Percentiles rank a stretch among this genome's conserved stretches.
Evolutionary conservation across 768 basidiomycete species (phyloP).

Genomic region (Mycena haematopus): DNA sequence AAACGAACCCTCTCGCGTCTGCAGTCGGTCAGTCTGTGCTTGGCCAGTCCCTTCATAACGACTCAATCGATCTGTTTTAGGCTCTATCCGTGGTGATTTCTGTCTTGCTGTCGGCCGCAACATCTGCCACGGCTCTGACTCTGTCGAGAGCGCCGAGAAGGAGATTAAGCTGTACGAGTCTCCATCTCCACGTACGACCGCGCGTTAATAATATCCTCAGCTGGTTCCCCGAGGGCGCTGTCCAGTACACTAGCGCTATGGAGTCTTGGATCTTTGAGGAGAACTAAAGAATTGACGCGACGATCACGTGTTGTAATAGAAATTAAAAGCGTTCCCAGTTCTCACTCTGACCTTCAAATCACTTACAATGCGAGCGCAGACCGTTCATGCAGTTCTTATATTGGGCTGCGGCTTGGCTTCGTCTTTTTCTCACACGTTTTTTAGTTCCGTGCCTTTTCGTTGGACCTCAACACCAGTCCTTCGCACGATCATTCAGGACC

Average conservation of each 20-base stretch:
- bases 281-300: conserved; percentile 30
- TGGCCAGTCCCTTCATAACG: conserved; percentile 9
- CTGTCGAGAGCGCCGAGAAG: conserved; percentile 89
- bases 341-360: background rate
- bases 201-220: conserved; percentile 44
- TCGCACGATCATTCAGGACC: conserved; percentile 20
- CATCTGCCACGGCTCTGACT: conserved; percentile 91
- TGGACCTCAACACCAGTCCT: conserved; percentile 8
- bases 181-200: conserved; percentile 4
- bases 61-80: conserved; percentile 43
- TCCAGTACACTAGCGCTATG: conserved; percentile 71
- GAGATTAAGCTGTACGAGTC: conserved; percentile 86
- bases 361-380: background rate
- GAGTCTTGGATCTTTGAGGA: conserved; percentile 85
- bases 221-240: conserved; percentile 90
- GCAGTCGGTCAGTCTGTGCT: conserved; percentile 65
- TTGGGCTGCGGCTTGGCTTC: conserved; percentile 1
- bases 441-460: conserved; percentile 20
- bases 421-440: conserved; percentile 16
- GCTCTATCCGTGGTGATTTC: conserved; percentile 96
- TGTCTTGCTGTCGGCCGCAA: conserved; percentile 94
- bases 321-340: conserved; percentile 20
- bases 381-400: background rate
- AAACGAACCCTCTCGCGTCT: conserved; percentile 95
- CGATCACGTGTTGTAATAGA: conserved; percentile 23